phyloP scores from a whole-genome alignment of 345 rosid species.

The Murraya koenigii region DNA sequence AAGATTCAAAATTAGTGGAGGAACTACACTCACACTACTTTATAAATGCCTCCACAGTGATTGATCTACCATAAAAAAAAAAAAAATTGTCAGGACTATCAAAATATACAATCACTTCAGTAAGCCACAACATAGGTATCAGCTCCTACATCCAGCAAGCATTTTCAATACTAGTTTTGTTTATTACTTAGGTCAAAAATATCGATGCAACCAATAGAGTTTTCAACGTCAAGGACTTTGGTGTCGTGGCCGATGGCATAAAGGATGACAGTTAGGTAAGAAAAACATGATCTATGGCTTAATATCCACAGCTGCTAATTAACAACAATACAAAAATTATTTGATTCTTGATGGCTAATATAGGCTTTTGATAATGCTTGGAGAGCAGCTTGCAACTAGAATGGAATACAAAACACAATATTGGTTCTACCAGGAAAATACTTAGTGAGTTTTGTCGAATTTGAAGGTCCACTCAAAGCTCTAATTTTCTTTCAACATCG shows the following conservation, averaged over 20 bases:
- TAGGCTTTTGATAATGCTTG: neutral
- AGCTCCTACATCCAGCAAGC: neutral
- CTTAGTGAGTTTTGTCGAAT: neutral
- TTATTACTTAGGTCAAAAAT: too few species aligned
- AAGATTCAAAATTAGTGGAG: neutral
- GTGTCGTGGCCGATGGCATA: neutral
- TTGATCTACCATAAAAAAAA: neutral
- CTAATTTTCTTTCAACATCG: too few species aligned
- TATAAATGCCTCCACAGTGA: neutral
- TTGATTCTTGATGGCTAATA: neutral
- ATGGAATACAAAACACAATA: too few species aligned
- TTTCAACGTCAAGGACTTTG: neutral
- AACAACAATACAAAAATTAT: too few species aligned
- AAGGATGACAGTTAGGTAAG: neutral
- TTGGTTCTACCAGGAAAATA: conserved; percentile 5
- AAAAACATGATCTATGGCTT: too few species aligned
- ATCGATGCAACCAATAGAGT: neutral
- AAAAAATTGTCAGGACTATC: too few species aligned
- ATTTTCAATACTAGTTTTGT: neutral
- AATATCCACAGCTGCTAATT: too few species aligned
- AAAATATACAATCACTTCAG: too few species aligned
- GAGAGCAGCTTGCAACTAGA: neutral
- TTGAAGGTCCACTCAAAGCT: conserved; percentile 27
- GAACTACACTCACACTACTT: neutral
- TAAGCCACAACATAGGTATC: neutral